Evolutionary conservation across 164 flowering plant species (phyloP).

Genomic region (Chloranthus sessilifolius): DNA sequence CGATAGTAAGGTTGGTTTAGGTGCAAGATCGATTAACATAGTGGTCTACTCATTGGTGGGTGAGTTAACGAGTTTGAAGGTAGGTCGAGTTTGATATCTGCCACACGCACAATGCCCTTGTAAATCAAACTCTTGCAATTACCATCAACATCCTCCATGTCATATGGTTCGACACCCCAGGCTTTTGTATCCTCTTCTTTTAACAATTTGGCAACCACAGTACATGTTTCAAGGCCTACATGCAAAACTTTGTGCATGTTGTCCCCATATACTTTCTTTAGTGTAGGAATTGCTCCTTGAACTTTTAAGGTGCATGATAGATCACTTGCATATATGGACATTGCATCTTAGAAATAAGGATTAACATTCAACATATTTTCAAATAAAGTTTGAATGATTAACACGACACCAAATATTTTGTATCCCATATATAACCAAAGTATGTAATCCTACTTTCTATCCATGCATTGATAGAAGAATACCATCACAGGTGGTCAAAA

Average conservation of each 20-base stretch:
- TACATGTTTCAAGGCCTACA: constrained; percentile 91
- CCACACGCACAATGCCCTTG: constrained; percentile 84
- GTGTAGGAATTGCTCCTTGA: constrained; percentile 60
- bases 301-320: constrained; percentile 69
- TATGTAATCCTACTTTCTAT: no score
- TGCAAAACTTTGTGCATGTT: constrained; percentile 85
- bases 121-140: constrained; percentile 66
- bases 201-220: constrained; percentile 64
- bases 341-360: no score
- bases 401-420: no score
- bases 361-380: no score
- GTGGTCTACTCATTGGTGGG: no score
- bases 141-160: constrained; percentile 70
- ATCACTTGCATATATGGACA: constrained; percentile 64
- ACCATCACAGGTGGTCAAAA: no score
- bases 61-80: no score
- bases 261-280: constrained; percentile 79
- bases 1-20: no score
- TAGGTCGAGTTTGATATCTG: constrained; percentile 84
- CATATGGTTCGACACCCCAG: constrained; percentile 96
- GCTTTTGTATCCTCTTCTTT: constrained; percentile 87
- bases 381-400: no score
- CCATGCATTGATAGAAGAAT: no score
- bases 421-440: no score
- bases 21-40: no score